Conservation (phyloP, 352 stramenopile species). For the Paralagenidium karlingii region DNA sequence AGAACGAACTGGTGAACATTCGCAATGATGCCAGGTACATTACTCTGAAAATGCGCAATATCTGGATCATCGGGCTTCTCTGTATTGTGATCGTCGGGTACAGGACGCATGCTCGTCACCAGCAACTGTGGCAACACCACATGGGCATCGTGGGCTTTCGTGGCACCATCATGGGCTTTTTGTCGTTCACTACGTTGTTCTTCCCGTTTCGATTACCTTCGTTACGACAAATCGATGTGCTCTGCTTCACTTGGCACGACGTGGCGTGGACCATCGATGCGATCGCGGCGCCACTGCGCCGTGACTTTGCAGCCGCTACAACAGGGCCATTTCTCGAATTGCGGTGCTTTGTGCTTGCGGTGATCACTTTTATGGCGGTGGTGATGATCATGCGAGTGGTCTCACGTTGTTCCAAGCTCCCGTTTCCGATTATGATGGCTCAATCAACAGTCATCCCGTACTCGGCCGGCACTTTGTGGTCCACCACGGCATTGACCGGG, state of each 20-base stretch:
- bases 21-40: conserved; percentile 10
- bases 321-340: too few relatives aligned
- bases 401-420: conserved; percentile 1
- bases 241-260: too few relatives aligned
- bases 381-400: conserved; percentile 1
- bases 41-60: conserved; percentile 13
- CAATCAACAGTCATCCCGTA: conserved; percentile 7
- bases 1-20: conserved; percentile 9
- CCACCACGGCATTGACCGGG: conserved; percentile 4
- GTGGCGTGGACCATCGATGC: too few relatives aligned
- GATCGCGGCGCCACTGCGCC: too few relatives aligned
- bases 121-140: neutral
- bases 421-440: too few relatives aligned
- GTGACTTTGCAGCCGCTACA: too few relatives aligned
- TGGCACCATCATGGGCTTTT: conserved; percentile 1
- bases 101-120: too few relatives aligned
- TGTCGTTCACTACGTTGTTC: too few relatives aligned
- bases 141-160: conserved; percentile 4
- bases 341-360: too few relatives aligned
- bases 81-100: conserved; percentile 5
- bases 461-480: conserved; percentile 4
- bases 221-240: too few relatives aligned
- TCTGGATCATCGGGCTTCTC: conserved; percentile 12
- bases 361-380: conserved; percentile 2
- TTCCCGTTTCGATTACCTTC: too few relatives aligned